Base-by-base conservation (phyloP, 768 basidiomycete species). In the Xanthoconium purpureum region DNA sequence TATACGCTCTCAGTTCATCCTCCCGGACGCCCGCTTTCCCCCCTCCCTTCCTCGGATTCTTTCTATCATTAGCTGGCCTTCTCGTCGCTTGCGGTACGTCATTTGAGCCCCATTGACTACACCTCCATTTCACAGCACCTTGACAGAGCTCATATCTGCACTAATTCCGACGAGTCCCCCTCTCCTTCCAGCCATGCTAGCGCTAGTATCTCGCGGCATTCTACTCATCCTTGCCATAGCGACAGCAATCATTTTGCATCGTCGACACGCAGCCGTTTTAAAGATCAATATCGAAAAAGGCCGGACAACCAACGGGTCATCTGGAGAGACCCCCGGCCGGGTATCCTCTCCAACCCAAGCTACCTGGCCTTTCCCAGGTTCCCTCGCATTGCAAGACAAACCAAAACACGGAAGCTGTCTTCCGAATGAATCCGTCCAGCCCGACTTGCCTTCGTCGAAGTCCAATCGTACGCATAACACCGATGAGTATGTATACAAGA, bases 291-390 rank as follows among this genome's bases (percentile, higher is more conserved):
- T 38, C 12, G 70, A 68, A 55, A 71, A 68, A 38, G 55, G 48
- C 24, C 5, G 0, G 12, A 18, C 46, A 42, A 37, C 36, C 24
- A 39, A 51, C 18, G 50, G 49, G 7, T 43, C 54, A 14, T 42
- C 54, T 36, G 43, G 29, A 53, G 57, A 51, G 44, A 47, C 43
- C 29, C 50, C 53, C 4, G 52, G 55, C 8, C 60, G 71, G 6
- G 61, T 67, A 35, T 69, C 69, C 24, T 71, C 71, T 36, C 67
- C 70, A 29, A 71, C 70, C 17, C 59, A 54, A 18, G 69, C 53
- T 20, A 71, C 70, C 2, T 73, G 70, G 70, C 70, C 70, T 20
- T 71, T 71, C 49, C 70, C 70, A 10, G 70, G 62, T 48, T 66
- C 67, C 17, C 67, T 71, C 9, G 61, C 62, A 18, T 46, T 59